Conservation (phyloP, 805 yeast genomes). For the Yarrowia sp. region DNA sequence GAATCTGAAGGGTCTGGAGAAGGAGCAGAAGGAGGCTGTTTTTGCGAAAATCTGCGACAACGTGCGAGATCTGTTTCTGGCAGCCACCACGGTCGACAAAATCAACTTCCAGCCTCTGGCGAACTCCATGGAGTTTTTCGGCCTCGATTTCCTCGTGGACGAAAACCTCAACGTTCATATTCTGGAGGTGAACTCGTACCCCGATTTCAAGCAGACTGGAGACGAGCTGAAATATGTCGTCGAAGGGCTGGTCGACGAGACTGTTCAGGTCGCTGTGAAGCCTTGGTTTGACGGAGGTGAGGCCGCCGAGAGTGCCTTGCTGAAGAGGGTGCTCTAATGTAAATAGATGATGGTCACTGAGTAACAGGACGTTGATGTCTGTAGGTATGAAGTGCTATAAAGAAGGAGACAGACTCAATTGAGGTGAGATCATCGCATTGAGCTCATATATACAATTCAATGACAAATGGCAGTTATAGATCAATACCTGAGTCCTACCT, state of each 20-base stretch:
- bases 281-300: conserved; percentile 52
- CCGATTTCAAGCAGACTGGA: conserved; percentile 97
- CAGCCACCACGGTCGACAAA: conserved; percentile 81
- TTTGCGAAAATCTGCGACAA: conserved; percentile 64
- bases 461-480: too few relatives aligned
- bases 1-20: conserved; percentile 56
- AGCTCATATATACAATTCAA: too few relatives aligned
- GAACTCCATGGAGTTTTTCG: conserved; percentile 86
- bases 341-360: neutral
- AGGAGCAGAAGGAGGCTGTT: conserved; percentile 53
- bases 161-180: conserved; percentile 61
- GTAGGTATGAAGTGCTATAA: too few relatives aligned
- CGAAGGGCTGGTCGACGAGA: conserved; percentile 66
- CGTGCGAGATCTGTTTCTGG: conserved; percentile 74
- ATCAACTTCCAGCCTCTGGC: conserved; percentile 82
- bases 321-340: conserved; percentile 15
- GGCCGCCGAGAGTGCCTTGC: neutral
- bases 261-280: conserved; percentile 57
- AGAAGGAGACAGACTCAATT: too few relatives aligned
- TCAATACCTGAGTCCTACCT: too few relatives aligned
- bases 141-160: conserved; percentile 85
- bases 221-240: conserved; percentile 73
- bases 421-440: too few relatives aligned
- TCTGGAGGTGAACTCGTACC: conserved; percentile 90
- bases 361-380: too few relatives aligned